Base-by-base conservation (phyloP, 2,329 filamentous ascomycete species). In the Rasamsonia emersonii region DNA sequence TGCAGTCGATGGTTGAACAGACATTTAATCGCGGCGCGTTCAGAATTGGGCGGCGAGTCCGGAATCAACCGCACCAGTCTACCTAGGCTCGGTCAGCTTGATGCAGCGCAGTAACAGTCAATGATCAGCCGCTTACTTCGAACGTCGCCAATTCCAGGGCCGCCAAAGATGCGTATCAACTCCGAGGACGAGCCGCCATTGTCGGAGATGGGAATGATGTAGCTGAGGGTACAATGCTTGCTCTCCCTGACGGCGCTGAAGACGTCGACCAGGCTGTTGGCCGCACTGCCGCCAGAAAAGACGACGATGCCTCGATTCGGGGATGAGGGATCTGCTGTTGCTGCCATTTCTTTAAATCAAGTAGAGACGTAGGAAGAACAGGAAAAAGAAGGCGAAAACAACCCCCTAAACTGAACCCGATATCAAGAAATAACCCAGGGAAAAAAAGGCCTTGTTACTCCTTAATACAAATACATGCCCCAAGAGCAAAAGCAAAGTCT, bases 111-210 rank as follows among this genome's bases (percentile, higher is more conserved):
- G n/a, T 23, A 23, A 23, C 20, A n/a, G 24, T 26, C 6, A 28
- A n/a, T 16, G 42, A 20, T 40, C 14, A 9, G 23, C 18, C 14
- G 62, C 72, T 43, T 62, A 82, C 79, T 84, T 53, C 82, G 69
- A 16, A 86, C 73, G 61, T 88, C 82, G 35, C 82, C 82, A 49
- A 86, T 70, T 3, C 89, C 89, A 43, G 89, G 89, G 1, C 91
- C 91, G 9, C 89, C 91, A 61, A 96, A 91, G 20, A 96, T 86
- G 20, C 91, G 75, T 44, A 95, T 93, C 49, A 95, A 67, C 64
- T 96, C 89, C 26, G 85, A 93, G 2, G 86, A 93, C 46, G 84
- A 93, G 23, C 89, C 89, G 29, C 89, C 89, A 59, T 96, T 96
- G 62, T 96, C 89, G 43, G 83, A 91, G 54, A 95, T 94, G 20